phyloP scores from a whole-genome alignment of 1,284 basidiomycete species.

The Earliella scabrosa region DNA sequence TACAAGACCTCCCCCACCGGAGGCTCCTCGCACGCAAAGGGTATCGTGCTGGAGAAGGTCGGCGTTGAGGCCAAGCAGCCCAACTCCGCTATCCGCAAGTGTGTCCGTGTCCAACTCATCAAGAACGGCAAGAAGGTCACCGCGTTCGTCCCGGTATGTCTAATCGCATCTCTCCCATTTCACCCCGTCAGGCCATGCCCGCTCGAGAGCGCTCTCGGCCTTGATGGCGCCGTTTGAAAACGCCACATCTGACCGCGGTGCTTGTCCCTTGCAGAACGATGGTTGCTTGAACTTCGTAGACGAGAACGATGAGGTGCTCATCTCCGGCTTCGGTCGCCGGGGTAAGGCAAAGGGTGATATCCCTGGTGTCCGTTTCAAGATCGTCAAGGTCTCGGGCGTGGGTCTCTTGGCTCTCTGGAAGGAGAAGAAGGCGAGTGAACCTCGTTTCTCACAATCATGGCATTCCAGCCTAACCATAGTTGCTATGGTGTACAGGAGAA shows the following conservation, averaged over 20 bases:
- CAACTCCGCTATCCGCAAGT: constrained; percentile 99
- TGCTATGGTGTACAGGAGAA: constrained; percentile 67
- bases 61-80: constrained; percentile 96
- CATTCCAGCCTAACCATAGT: constrained; percentile 5
- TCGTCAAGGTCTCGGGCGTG: constrained; percentile 99
- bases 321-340: constrained; percentile 99
- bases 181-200: neutral
- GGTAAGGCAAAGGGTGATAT: constrained; percentile 99
- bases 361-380: constrained; percentile 98
- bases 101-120: constrained; percentile 99
- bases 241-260: constrained; percentile 11
- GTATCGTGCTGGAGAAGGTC: constrained; percentile 99
- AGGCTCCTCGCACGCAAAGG: constrained; percentile 99
- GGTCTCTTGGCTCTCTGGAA: constrained; percentile 98
- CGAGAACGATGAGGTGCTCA: constrained; percentile 99
- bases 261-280: constrained; percentile 73
- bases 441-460: neutral
- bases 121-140: constrained; percentile 99
- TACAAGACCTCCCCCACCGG: constrained; percentile 99
- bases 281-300: constrained; percentile 99
- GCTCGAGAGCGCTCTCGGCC: constrained; percentile 14
- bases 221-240: constrained; percentile 13
- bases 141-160: constrained; percentile 75
- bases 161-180: constrained; percentile 15
- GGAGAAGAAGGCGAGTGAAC: constrained; percentile 90